A percentile compares a stretch with the other conserved stretches of the same genome.
phyloP scores from a whole-genome alignment of 768 basidiomycete species.

The Scleroderma bovista region DNA sequence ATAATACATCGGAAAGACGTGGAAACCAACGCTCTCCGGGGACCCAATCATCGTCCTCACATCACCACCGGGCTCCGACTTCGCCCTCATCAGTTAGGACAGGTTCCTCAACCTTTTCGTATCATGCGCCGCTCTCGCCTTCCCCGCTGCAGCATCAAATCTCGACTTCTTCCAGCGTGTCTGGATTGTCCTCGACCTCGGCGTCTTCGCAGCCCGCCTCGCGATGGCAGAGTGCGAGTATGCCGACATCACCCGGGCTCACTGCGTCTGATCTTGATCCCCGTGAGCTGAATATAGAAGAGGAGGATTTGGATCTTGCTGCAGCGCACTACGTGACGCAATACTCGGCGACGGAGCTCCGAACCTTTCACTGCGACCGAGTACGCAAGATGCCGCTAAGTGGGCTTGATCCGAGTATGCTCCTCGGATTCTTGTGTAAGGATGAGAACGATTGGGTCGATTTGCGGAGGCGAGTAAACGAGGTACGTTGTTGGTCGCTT shows the following conservation, averaged over 20 bases:
- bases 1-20: slow-evolving; percentile 24
- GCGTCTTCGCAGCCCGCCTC: slow-evolving; percentile 26
- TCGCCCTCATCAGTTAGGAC: slow-evolving; percentile 51
- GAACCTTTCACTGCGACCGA: slow-evolving; percentile 95
- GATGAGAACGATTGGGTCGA: slow-evolving; percentile 85
- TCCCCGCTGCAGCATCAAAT: slow-evolving; percentile 63
- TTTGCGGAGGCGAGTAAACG: slow-evolving; percentile 61
- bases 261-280: slow-evolving; percentile 30
- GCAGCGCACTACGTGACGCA: slow-evolving; percentile 66
- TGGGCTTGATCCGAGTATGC: slow-evolving; percentile 94
- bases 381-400: slow-evolving; percentile 92
- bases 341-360: slow-evolving; percentile 67
- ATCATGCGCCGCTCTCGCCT: slow-evolving; percentile 55
- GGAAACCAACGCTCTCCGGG: slow-evolving; percentile 22
- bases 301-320: slow-evolving; percentile 36
- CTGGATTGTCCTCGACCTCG: slow-evolving; percentile 22
- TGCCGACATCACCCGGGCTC: slow-evolving; percentile 16
- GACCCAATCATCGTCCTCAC: slow-evolving; percentile 12
- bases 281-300: slow-evolving; percentile 31
- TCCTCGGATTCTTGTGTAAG: slow-evolving; percentile 85
- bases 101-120: slow-evolving; percentile 45
- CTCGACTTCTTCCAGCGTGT: slow-evolving; percentile 36
- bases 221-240: slow-evolving; percentile 25
- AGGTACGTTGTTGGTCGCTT: slow-evolving; percentile 44
- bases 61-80: slow-evolving; percentile 35